These are phyloP conservation scores for Hypoxylon lienhwacheense DNA, from an alignment of 495 filamentous ascomycete genomes.

Conservation along the genomic window DNA sequence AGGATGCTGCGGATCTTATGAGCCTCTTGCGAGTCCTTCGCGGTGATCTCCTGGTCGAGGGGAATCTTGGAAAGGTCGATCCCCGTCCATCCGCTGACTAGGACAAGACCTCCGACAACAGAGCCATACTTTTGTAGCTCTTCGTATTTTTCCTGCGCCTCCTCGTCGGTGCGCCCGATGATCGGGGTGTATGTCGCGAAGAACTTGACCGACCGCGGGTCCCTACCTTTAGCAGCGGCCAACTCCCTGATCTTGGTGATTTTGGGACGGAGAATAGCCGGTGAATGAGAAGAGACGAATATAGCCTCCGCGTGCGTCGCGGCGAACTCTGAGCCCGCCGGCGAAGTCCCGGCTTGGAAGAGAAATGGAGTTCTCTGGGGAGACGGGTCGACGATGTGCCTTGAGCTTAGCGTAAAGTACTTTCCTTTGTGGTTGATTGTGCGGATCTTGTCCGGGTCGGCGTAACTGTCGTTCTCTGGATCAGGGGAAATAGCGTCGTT, in stretches of 20 bases:
- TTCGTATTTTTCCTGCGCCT: constrained; percentile 56
- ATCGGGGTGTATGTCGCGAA: constrained; percentile 62
- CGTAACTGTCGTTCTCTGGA: constrained; percentile 53
- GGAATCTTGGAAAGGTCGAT: constrained; percentile 62
- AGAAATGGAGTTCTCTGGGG: constrained; percentile 66
- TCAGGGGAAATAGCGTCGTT: constrained; percentile 55
- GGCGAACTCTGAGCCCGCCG: constrained; percentile 60
- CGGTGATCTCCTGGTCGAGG: constrained; percentile 58
- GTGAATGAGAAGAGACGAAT: constrained; percentile 61
- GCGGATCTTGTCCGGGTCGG: constrained; percentile 58
- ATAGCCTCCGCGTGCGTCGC: constrained; percentile 65
- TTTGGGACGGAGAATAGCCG: constrained; percentile 53
- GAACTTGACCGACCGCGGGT: constrained; percentile 61
- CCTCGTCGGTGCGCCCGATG: constrained; percentile 59
- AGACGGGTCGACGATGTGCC: constrained; percentile 61
- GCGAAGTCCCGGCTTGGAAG: constrained; percentile 65
- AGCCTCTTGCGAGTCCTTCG: constrained; percentile 55
- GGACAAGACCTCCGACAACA: constrained; percentile 57
- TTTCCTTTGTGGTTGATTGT: constrained; percentile 63
- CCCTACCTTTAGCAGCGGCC: constrained; percentile 54
- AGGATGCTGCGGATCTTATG: constrained; percentile 56
- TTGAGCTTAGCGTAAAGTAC: constrained; percentile 55
- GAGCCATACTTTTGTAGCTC: constrained; percentile 56
- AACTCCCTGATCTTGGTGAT: constrained; percentile 58
- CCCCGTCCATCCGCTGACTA: constrained; percentile 65